Evolutionary conservation across 169 alveolate genomes (phyloP), one percentile per base, ranked within the genome.

Genomic region (Amoebophrya sp.): DNA sequence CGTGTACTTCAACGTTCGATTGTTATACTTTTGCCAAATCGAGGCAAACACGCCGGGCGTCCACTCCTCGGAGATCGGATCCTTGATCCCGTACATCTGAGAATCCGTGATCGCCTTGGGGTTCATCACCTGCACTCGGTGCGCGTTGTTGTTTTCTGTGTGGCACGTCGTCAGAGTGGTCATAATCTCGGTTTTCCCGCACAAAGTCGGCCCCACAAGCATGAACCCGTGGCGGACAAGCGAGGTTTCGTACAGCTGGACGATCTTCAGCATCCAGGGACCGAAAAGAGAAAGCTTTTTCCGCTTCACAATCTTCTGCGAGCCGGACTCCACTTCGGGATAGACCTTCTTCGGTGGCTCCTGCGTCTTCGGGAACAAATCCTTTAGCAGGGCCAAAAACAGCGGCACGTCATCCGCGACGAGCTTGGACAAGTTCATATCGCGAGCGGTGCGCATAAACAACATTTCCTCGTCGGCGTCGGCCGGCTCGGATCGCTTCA

Each of bases 201-300:
- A 96, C 39, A 98, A 98, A 38, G 99, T 97, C 83, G 98, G 97
- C 23, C 99, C 99, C 77, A 98, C 99, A 88, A 98, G 94, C 99
- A 98, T 98, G 95, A 97, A 97, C 90, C 99, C 99, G 94, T 98
- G 99, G 39, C 99, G 96, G 93, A 98, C 99, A 89, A 97, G 94
- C 29, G 98, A 97, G 0, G 99, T 98, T 96, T 98, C 99, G 92
- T 90, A 94, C 38, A 97, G 95, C 95, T 97, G 98, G 94, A 97
- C 96, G 92, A 96, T 96, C 94, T 97, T 97, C 55, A 95, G 93
- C 77, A 96, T 93, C 97, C 98, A 97, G 53, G 94, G 90, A 77
- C 39, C 89, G 35, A 77, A 77, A 23, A 32, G 89, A 25, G 95
- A 93, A 40, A 96, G 77, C 47, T 94, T 95, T 66, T 95, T 94